Conservation (phyloP, 2,329 filamentous ascomycete genomes). For the Plenodomus tracheiphilus region DNA sequence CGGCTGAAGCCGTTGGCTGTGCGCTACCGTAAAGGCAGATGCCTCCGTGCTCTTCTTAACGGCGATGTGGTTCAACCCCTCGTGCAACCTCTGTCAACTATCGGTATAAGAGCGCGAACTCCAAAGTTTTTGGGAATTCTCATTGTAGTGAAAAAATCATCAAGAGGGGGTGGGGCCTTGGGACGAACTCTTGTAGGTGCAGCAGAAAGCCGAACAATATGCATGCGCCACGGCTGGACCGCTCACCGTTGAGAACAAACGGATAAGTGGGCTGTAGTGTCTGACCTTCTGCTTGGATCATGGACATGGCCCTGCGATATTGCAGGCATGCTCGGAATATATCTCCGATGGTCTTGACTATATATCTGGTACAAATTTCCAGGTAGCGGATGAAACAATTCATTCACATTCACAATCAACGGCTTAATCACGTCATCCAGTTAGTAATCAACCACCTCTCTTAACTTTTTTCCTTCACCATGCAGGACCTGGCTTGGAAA, state of each 20-base stretch:
- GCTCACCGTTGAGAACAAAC: not conserved
- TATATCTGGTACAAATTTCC: not conserved
- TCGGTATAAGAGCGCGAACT: not conserved
- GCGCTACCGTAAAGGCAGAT: no score
- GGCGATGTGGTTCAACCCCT: not conserved
- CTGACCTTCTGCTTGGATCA: not conserved
- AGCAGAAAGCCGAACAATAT: not conserved
- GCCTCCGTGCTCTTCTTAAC: no score
- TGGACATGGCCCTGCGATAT: not conserved
- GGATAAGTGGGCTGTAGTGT: not conserved
- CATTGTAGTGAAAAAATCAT: not conserved
- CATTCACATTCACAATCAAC: not conserved
- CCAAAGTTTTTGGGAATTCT: not conserved
- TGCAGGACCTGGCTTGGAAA: conserved; percentile 19
- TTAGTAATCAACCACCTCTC: not conserved
- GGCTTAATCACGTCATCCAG: not conserved
- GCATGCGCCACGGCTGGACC: not conserved
- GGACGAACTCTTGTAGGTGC: not conserved
- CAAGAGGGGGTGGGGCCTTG: not conserved
- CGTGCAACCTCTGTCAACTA: not conserved
- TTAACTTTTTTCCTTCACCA: not conserved
- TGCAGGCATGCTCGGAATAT: not conserved
- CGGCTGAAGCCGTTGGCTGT: no score
- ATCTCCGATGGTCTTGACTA: not conserved
- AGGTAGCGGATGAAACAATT: not conserved